These are phyloP conservation scores for Escovopsis sp. DNA, from an alignment of 2,329 filamentous ascomycete species.

Conservation along the genomic window DNA sequence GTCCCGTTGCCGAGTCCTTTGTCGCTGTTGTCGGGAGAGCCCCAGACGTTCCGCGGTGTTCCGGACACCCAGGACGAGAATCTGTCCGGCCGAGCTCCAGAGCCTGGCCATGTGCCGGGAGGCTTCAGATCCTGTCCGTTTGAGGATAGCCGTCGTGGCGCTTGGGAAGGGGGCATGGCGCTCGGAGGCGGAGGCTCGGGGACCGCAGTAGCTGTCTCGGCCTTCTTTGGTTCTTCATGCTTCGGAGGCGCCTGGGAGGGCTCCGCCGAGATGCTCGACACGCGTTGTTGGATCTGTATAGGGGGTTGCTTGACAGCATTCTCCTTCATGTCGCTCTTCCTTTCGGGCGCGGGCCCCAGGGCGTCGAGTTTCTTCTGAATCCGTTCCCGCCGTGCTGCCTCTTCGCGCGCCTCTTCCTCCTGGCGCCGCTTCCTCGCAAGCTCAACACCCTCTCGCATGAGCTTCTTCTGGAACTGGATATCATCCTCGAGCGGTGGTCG, in stretches of 20 bases:
- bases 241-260: conserved; percentile 5
- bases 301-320: conserved; percentile 21
- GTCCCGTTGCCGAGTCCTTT: conserved; percentile 64
- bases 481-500: conserved; percentile 33
- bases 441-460: conserved; percentile 60
- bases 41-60: conserved; percentile 53
- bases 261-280: conserved; percentile 8
- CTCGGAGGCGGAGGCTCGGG: background rate
- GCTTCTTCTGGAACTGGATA: conserved; percentile 49
- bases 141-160: conserved; percentile 1
- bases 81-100: conserved; percentile 29
- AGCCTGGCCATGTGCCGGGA: conserved; percentile 21
- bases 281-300: conserved; percentile 22
- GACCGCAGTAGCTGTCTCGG: background rate
- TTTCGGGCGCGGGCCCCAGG: conserved; percentile 49
- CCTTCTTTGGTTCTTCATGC: conserved; percentile 1
- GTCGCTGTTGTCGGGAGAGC: conserved; percentile 54
- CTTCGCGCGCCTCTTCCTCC: conserved; percentile 56
- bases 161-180: no score
- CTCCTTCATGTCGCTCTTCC: conserved; percentile 41
- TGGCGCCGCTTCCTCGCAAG: conserved; percentile 51
- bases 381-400: conserved; percentile 55
- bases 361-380: conserved; percentile 59
- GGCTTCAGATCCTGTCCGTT: conserved; percentile 17
- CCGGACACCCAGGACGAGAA: conserved; percentile 34